Base-by-base conservation (phyloP, 164 flowering plant genomes). In the Magnolia kwangsiensis region DNA sequence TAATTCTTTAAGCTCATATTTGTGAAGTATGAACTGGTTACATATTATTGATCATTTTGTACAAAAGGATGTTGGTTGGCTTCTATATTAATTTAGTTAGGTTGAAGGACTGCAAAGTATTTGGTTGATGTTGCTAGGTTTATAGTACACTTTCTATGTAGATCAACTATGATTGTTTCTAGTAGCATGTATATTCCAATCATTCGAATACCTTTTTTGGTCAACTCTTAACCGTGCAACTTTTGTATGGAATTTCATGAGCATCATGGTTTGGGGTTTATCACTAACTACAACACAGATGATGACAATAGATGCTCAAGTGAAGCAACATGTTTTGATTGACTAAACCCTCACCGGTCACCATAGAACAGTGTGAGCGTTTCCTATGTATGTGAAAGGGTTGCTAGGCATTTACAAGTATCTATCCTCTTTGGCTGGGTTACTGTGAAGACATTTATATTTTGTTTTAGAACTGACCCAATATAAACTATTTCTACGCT, bases 1-100 rank as follows among this genome's bases (percentile, higher is more conserved):
- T 95, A 87, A 16, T 6, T 55, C 24, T 55, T 63, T 14, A 50
- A 37, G 21, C 58, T 64, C 37, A 51, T 23, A 13, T 8, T 65
- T 7, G 14, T 10, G 69, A 63, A 8, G 21, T 7, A 21, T 29
- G 23, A 55, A 55, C 13, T 55, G 3, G 18, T 49, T 13, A 11
- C 24, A n/a, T 55, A 11, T 9, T 55, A 11, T 55, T 16, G 18
- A 11, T 16, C 61, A 55, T 55, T 55, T 16, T 55, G 13, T 55
- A 55, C 61, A 8, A 5, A 37, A 3, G 45, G 45, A 37, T 37
- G 45, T 37, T 37, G 45, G 45, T 37, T 37, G 45, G 45, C 45
- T 37, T 37, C 45, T 37, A 37, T 37, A 37, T 37, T 37, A 37
- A 37, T 37, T 37, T 37, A 37, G 45, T 37, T 37, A 37, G 45